phyloP scores from a whole-genome alignment of 2,329 filamentous ascomycete species.

The Aspergillus aculeatinus region DNA sequence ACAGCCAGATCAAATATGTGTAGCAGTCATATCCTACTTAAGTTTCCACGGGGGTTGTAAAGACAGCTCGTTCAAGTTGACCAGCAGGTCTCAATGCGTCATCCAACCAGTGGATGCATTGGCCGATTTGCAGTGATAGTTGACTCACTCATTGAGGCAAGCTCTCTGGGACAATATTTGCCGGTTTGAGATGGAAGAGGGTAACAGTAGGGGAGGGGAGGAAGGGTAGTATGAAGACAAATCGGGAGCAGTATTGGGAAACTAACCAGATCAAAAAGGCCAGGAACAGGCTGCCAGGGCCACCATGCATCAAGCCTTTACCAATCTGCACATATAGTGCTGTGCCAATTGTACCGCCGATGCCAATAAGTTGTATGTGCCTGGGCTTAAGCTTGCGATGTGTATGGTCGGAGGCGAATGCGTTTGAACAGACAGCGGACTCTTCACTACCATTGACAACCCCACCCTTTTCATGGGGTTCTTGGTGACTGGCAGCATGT shows the following conservation, averaged over 20 bases:
- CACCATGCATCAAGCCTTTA: slow-evolving; percentile 40
- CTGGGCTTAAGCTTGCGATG: slow-evolving; percentile 45
- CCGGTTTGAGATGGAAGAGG: background rate
- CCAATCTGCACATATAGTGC: slow-evolving; percentile 47
- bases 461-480: slow-evolving; percentile 19
- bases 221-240: slow-evolving; percentile 2
- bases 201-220: slow-evolving; percentile 5
- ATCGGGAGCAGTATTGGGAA: background rate
- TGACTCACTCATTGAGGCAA: no score
- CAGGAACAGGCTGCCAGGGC: slow-evolving; percentile 46
- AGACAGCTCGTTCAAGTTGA: background rate
- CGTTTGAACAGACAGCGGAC: slow-evolving; percentile 26
- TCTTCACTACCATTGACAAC: slow-evolving; percentile 19
- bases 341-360: slow-evolving; percentile 48
- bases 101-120: background rate
- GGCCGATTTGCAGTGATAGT: background rate
- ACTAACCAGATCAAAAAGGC: slow-evolving; percentile 49
- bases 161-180: background rate
- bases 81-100: background rate
- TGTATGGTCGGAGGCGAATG: slow-evolving; percentile 33
- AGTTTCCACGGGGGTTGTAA: background rate
- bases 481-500: slow-evolving; percentile 8
- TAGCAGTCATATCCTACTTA: background rate
- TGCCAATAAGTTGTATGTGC: slow-evolving; percentile 50
- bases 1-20: background rate